Base-by-base conservation (phyloP, 1,284 basidiomycete genomes). In the Leccinum pachyderme region DNA sequence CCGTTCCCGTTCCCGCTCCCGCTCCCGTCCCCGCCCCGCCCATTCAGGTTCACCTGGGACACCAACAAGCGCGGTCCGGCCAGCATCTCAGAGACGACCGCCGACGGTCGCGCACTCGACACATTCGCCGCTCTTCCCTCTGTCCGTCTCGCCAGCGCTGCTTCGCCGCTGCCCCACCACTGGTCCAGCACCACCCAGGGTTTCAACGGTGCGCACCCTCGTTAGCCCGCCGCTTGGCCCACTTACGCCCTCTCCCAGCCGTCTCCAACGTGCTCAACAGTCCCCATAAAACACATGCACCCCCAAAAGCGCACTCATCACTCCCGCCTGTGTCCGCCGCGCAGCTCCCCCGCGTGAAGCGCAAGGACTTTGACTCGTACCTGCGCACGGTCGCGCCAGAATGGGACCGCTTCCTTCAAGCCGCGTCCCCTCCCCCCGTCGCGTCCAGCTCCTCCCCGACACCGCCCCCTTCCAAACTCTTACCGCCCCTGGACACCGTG, bases 311-410 rank as follows among this genome's bases (percentile, higher is more conserved):
- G 0, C 91, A 93, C 63, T 87, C 91, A 8, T 73, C 85, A 0
- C 76, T 95, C 8, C 92, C 93, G 2, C 73, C 88, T 15, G 82
- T 87, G 4, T 77, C 82, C 4, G 82, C 86, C 1, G 84, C 87
- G 1, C 83, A 86, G 50, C 79, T 93, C 6, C 91, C 91, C 47
- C 85, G 89, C 50, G 86, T 92, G 7, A 80, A 87, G 45, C 81
- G 91, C 46, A 92, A 88, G 66, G 90, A 93, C 71, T 94, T 95
- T 66, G 90, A 94, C 58, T 72, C 84, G 1, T 96, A 95, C 74
- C 78, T 95, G 15, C 78, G 81, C 32, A 79, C 85, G 7, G 81
- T 95, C 55, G 74, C 78, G 0, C 82, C 89, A 8, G 87, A 94
- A 65, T 95, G 91, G 86, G 85, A 88, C 53, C 78, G 78, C 47